Evolutionary conservation across 2,329 filamentous ascomycete genomes (phyloP).

Genomic region (Apiospora sp.): DNA sequence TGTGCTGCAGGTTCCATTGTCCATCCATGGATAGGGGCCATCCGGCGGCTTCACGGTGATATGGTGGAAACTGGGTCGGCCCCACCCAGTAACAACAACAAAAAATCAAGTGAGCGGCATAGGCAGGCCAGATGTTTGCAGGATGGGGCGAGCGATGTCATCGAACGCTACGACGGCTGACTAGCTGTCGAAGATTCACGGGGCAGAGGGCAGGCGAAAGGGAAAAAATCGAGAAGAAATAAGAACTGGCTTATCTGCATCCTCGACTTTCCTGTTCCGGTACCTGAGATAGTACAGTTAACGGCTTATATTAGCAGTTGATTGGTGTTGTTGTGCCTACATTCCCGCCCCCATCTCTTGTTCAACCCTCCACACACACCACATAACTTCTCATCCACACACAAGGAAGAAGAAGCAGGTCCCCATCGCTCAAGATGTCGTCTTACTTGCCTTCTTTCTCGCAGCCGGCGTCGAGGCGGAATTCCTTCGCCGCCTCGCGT

Average conservation of each 20-base stretch:
- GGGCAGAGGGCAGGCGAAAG: neutral
- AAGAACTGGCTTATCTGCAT: slow-evolving; percentile 17
- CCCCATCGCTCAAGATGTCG: slow-evolving; percentile 10
- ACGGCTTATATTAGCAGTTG: slow-evolving; percentile 13
- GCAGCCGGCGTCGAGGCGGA: slow-evolving; percentile 9
- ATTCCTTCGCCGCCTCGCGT: slow-evolving; percentile 19
- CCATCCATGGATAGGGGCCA: neutral
- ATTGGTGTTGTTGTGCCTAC: neutral
- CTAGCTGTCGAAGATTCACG: neutral
- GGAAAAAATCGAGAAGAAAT: neutral
- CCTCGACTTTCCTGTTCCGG: neutral
- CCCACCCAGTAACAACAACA: slow-evolving; percentile 22
- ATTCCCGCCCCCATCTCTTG: neutral
- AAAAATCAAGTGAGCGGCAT: slow-evolving; percentile 14
- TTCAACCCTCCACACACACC: neutral
- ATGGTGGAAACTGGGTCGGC: slow-evolving; percentile 31
- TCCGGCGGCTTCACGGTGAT: slow-evolving; percentile 32
- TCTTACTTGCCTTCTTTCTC: slow-evolving; percentile 23
- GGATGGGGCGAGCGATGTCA: slow-evolving; percentile 23
- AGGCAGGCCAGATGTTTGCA: neutral
- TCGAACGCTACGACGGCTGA: slow-evolving; percentile 2
- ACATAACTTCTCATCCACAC: neutral
- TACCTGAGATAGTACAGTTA: slow-evolving; percentile 15
- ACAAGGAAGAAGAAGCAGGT: neutral
- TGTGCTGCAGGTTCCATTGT: neutral